Evolutionary conservation across 2,329 filamentous ascomycete species (phyloP).

Genomic region (Ascochyta clinopodiicola): DNA sequence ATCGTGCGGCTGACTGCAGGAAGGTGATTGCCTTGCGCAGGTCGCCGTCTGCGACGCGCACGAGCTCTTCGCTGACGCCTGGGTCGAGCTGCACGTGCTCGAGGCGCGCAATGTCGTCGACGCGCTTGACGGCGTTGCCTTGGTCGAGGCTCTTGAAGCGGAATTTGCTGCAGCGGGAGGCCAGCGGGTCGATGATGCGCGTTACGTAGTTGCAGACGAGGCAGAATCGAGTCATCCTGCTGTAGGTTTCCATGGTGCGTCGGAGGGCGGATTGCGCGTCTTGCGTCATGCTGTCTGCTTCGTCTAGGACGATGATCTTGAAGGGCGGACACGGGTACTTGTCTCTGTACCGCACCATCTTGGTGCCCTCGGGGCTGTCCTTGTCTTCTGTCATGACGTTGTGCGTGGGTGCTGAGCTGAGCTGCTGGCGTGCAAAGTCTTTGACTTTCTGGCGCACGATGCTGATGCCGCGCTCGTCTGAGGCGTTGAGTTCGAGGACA

Average conservation of each 20-base stretch:
- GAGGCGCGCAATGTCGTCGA: slow-evolving; percentile 80
- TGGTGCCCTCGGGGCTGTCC: slow-evolving; percentile 30
- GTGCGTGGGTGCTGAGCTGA: slow-evolving; percentile 76
- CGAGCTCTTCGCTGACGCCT: slow-evolving; percentile 82
- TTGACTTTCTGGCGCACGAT: slow-evolving; percentile 99
- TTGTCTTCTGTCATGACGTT: slow-evolving; percentile 63
- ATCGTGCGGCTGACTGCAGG: slow-evolving; percentile 87
- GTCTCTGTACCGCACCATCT: slow-evolving; percentile 57
- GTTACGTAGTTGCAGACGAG: slow-evolving; percentile 99
- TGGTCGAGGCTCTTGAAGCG: slow-evolving; percentile 96
- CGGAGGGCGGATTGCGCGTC: slow-evolving; percentile 93
- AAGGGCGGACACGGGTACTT: slow-evolving; percentile 94
- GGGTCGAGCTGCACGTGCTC: slow-evolving; percentile 79
- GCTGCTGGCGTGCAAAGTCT: slow-evolving; percentile 93
- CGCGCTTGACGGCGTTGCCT: slow-evolving; percentile 76
- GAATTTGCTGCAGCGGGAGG: slow-evolving; percentile 94
- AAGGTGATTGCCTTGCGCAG: slow-evolving; percentile 95
- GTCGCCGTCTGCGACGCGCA: slow-evolving; percentile 91
- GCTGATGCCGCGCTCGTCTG: slow-evolving; percentile 95
- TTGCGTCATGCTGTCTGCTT: slow-evolving; percentile 98
- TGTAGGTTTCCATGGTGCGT: slow-evolving; percentile 98
- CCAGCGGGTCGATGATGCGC: slow-evolving; percentile 94
- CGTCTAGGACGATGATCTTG: slow-evolving; percentile 98
- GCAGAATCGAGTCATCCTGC: slow-evolving; percentile 94
- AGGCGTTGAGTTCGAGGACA: slow-evolving; percentile 98